phyloP scores from a whole-genome alignment of 305 asterid species.

The Fraxinus sp. region DNA sequence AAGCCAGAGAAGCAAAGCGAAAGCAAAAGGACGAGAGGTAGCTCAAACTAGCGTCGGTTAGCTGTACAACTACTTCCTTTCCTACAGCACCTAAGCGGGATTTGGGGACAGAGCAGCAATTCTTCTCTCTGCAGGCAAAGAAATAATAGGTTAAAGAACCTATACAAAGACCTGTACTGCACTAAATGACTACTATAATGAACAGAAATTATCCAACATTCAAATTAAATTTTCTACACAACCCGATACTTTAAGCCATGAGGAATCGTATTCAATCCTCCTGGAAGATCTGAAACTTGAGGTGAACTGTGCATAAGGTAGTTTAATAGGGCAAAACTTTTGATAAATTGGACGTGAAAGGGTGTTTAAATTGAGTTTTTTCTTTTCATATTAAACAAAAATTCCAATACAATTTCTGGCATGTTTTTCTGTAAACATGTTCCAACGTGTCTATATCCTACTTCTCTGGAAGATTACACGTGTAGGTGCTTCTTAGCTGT shows the following conservation, averaged over 20 bases:
- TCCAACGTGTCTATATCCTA: too few relatives aligned
- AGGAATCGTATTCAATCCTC: neutral
- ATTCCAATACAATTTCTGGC: neutral
- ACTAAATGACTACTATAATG: neutral
- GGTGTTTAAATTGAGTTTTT: neutral
- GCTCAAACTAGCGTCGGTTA: conserved; percentile 74
- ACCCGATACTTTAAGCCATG: neutral
- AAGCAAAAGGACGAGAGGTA: conserved; percentile 36
- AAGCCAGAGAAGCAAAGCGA: conserved; percentile 48
- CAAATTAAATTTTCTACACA: neutral
- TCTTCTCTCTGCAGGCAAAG: conserved; percentile 63
- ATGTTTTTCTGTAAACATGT: neutral
- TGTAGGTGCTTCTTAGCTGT: neutral
- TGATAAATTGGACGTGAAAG: neutral
- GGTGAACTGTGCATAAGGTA: neutral
- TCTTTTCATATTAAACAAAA: neutral
- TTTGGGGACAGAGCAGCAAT: conserved; percentile 61
- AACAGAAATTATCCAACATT: neutral
- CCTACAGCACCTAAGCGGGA: conserved; percentile 44
- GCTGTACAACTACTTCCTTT: conserved; percentile 78
- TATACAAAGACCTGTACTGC: neutral
- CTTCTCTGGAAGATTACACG: too few relatives aligned
- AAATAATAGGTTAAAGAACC: neutral
- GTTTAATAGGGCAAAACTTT: neutral
- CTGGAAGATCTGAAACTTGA: neutral